Percentiles rank a stretch among this genome's conserved stretches.
These are phyloP conservation scores for Clarireedia homoeocarpa DNA, from an alignment of 2,329 filamentous ascomycete species.

Conservation along the genomic window DNA sequence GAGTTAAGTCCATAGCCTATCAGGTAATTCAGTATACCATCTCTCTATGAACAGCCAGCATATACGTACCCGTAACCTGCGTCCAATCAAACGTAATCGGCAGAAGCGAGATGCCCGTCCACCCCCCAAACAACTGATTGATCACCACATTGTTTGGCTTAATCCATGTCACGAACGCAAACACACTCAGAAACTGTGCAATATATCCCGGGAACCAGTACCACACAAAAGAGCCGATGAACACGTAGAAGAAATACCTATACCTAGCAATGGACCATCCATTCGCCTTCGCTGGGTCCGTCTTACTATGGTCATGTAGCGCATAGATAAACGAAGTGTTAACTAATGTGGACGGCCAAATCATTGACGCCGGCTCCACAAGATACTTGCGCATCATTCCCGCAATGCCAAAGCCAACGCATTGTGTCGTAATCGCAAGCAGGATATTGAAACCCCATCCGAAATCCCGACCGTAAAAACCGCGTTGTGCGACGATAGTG, in stretches of 20 bases:
- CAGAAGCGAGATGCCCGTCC: constrained; percentile 57
- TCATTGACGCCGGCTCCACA: constrained; percentile 53
- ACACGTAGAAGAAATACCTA: constrained; percentile 33
- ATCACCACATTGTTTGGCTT: constrained; percentile 58
- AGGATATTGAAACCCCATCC: constrained; percentile 51
- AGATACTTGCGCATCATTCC: constrained; percentile 51
- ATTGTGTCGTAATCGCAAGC: constrained; percentile 51
- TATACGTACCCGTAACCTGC: constrained; percentile 6
- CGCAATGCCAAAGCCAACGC: constrained; percentile 56
- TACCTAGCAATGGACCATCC: constrained; percentile 40
- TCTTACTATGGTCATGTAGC: constrained; percentile 55
- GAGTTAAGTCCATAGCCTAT: constrained; percentile 42
- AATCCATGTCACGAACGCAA: constrained; percentile 66
- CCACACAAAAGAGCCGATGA: constrained; percentile 38
- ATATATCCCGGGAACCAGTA: constrained; percentile 54
- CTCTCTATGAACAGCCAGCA: constrained; percentile 35
- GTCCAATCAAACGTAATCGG: constrained; percentile 61
- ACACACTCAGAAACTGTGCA: constrained; percentile 61
- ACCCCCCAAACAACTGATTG: constrained; percentile 66
- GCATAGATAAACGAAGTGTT: constrained; percentile 13
- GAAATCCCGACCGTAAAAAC: constrained; percentile 67
- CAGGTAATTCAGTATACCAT: constrained; percentile 44
- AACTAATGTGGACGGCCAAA: constrained; percentile 44
- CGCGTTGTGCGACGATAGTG: constrained; percentile 61
- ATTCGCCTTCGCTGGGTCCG: constrained; percentile 38